Conservation (phyloP, 352 stramenopile genomes). For the Phytophthora nicotianae region DNA sequence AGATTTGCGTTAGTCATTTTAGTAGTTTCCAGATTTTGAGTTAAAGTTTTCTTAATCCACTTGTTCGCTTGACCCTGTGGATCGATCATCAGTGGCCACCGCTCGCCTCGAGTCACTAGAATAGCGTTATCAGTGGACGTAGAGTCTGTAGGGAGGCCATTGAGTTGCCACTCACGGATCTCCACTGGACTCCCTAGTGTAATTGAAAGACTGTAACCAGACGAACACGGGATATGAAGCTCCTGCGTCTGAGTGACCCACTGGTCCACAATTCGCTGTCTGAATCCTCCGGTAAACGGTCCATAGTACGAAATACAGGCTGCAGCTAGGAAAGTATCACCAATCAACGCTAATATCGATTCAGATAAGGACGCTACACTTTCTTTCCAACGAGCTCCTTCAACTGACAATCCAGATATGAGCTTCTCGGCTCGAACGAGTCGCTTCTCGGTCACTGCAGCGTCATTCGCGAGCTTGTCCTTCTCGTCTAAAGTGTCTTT, state of each 20-base stretch:
- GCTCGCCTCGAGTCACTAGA: slow-evolving; percentile 87
- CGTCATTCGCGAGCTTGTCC: slow-evolving; percentile 87
- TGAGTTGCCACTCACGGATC: slow-evolving; percentile 93
- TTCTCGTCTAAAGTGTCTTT: slow-evolving; percentile 93
- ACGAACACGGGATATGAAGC: slow-evolving; percentile 74
- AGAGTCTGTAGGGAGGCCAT: slow-evolving; percentile 89
- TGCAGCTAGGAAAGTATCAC: slow-evolving; percentile 92
- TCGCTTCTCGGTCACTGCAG: slow-evolving; percentile 87
- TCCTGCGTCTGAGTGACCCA: slow-evolving; percentile 76
- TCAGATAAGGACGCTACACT: slow-evolving; percentile 78
- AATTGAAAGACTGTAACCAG: slow-evolving; percentile 68
- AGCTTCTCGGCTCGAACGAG: slow-evolving; percentile 92
- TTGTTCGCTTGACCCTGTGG: slow-evolving; percentile 94
- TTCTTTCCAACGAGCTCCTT: slow-evolving; percentile 94
- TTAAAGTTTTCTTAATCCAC: slow-evolving; percentile 93
- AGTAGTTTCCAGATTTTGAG: slow-evolving; percentile 70
- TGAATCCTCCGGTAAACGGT: slow-evolving; percentile 91
- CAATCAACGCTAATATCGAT: slow-evolving; percentile 86
- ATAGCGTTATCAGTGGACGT: slow-evolving; percentile 95
- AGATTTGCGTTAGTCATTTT: slow-evolving; percentile 94
- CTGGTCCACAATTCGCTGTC: slow-evolving; percentile 70
- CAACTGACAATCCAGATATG: slow-evolving; percentile 88
- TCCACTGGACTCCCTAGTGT: slow-evolving; percentile 91
- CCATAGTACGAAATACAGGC: slow-evolving; percentile 95
- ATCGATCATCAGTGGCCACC: slow-evolving; percentile 96